Evolutionary conservation across 257 asterid species (phyloP).

Genomic region (Buddleja alternifolia): DNA sequence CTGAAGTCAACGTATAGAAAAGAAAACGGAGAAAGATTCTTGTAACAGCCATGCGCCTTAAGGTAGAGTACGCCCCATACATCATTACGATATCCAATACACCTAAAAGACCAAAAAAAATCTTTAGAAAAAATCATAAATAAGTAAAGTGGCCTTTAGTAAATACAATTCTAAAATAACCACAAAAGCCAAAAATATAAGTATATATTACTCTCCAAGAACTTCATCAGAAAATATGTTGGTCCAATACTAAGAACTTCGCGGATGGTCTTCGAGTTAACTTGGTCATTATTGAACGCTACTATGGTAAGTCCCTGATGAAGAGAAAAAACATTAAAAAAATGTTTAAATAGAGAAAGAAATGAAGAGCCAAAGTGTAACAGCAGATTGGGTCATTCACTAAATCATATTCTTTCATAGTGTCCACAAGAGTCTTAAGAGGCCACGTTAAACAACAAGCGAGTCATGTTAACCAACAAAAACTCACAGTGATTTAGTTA

Average conservation of each 20-base stretch:
- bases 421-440: too few species aligned
- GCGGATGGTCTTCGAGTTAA: constrained; percentile 60
- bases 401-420: too few species aligned
- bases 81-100: constrained; percentile 87
- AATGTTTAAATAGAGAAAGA: constrained; percentile 6
- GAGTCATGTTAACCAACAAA: too few species aligned
- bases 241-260: constrained; percentile 97
- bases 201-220: constrained; percentile 60
- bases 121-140: constrained; percentile 12
- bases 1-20: constrained; percentile 64
- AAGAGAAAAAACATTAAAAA: constrained; percentile 22
- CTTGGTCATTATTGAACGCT: constrained; percentile 63
- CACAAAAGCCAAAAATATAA: constrained; percentile 23
- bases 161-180: not conserved
- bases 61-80: constrained; percentile 95
- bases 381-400: constrained; percentile 19
- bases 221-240: constrained; percentile 91
- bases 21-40: constrained; percentile 88
- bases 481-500: too few species aligned
- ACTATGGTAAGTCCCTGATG: constrained; percentile 80
- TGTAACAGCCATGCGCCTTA: constrained; percentile 77
- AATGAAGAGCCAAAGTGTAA: constrained; percentile 19
- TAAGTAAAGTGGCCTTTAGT: not conserved
- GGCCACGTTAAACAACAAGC: too few species aligned
- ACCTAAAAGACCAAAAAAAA: constrained; percentile 49